Evolutionary conservation across 441 rosid species (phyloP).

Genomic region (Biscutella laevigata): DNA sequence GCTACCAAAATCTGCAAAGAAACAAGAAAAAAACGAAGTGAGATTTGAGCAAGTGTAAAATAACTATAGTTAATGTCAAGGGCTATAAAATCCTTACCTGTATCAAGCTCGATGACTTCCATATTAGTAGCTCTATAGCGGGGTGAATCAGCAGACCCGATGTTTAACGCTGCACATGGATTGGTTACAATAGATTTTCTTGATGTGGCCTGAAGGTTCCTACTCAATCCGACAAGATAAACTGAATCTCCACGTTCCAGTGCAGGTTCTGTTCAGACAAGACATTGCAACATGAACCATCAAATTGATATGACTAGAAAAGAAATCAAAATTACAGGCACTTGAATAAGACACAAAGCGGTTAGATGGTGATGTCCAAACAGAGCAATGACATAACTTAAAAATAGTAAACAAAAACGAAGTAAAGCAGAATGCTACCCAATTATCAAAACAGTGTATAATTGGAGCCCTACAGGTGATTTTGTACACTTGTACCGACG

Average conservation of each 20-base stretch:
- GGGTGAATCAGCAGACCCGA: slow-evolving; percentile 75
- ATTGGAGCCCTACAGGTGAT: neutral
- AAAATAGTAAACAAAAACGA: neutral
- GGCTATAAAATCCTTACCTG: slow-evolving; percentile 43
- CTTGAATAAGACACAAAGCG: too few relatives aligned
- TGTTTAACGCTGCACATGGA: slow-evolving; percentile 74
- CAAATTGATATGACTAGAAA: too few relatives aligned
- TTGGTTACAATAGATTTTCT: slow-evolving; percentile 89
- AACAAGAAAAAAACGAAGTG: slow-evolving; percentile 8
- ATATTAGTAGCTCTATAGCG: slow-evolving; percentile 89
- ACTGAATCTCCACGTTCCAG: slow-evolving; percentile 86
- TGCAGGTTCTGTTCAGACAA: slow-evolving; percentile 72
- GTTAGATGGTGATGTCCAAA: neutral
- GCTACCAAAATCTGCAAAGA: slow-evolving; percentile 81
- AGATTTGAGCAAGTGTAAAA: neutral
- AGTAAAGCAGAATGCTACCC: neutral
- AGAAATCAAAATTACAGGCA: too few relatives aligned
- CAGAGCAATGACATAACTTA: slow-evolving; percentile 6
- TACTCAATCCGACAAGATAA: slow-evolving; percentile 79
- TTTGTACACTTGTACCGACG: slow-evolving; percentile 14
- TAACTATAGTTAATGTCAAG: slow-evolving; percentile 1
- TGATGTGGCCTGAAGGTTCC: slow-evolving; percentile 81
- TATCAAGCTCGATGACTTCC: slow-evolving; percentile 95
- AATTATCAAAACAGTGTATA: slow-evolving; percentile 1
- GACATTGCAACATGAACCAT: too few relatives aligned